These are phyloP conservation scores for Exophiala dermatitidis DNA, from an alignment of 2,329 filamentous ascomycete genomes.

Conservation along the genomic window DNA sequence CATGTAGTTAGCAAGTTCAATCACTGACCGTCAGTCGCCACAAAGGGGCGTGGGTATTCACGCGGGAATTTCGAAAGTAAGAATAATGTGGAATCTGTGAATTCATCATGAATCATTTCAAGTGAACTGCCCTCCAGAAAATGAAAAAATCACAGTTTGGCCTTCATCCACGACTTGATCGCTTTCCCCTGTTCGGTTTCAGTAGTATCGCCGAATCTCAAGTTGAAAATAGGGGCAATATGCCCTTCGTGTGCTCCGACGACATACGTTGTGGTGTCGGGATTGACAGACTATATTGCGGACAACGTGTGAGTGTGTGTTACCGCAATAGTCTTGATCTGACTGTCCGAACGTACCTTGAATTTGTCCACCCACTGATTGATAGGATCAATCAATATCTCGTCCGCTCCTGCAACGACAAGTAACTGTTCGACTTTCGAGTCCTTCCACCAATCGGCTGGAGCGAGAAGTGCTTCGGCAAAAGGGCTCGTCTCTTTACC, in stretches of 20 bases:
- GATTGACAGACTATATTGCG: constrained; percentile 26
- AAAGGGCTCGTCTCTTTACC: constrained; percentile 15
- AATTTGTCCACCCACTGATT: constrained; percentile 22
- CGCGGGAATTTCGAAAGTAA: not conserved
- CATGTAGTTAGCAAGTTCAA: no score
- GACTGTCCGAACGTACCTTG: constrained; percentile 9
- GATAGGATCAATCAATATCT: constrained; percentile 22
- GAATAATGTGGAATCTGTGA: not conserved
- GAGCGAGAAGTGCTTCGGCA: constrained; percentile 15
- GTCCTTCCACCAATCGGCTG: constrained; percentile 25
- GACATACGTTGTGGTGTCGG: constrained; percentile 31
- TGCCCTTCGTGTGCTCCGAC: constrained; percentile 37
- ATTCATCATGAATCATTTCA: not conserved
- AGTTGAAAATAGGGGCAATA: constrained; percentile 38
- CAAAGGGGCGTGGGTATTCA: no score
- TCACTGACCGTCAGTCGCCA: no score
- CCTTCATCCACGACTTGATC: constrained; percentile 33
- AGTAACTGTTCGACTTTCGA: constrained; percentile 22
- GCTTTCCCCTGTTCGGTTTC: constrained; percentile 38
- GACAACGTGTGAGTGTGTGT: not conserved
- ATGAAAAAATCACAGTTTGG: constrained; percentile 12
- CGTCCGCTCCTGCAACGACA: constrained; percentile 17
- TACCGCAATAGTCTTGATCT: not conserved
- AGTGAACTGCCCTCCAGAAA: not conserved
- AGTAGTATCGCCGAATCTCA: constrained; percentile 32